These are phyloP conservation scores for Bjerkandera adusta DNA, from an alignment of 1,284 basidiomycete genomes.

Conservation along the genomic window DNA sequence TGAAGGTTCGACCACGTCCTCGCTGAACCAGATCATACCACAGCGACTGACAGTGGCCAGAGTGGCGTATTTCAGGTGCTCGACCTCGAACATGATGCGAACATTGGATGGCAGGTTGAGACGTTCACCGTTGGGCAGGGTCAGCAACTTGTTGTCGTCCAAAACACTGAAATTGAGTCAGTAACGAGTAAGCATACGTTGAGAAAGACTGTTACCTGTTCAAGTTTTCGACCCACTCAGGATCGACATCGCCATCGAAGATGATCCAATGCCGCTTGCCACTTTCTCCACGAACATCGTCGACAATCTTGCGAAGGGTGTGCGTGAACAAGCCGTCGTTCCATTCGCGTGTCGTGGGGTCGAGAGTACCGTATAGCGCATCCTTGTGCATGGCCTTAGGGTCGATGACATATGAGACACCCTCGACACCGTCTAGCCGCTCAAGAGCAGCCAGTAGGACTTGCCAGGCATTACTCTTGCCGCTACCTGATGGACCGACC, in stretches of 20 bases:
- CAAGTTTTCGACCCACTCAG: slow-evolving; percentile 99
- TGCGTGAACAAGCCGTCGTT: slow-evolving; percentile 99
- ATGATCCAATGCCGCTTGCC: slow-evolving; percentile 99
- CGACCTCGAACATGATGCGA: slow-evolving; percentile 99
- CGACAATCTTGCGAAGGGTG: slow-evolving; percentile 95
- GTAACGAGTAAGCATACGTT: slow-evolving; percentile 7
- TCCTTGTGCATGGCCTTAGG: slow-evolving; percentile 99
- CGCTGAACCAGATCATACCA: slow-evolving; percentile 99
- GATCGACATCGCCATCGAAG: slow-evolving; percentile 99
- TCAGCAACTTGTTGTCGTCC: slow-evolving; percentile 98
- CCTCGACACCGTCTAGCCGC: slow-evolving; percentile 89
- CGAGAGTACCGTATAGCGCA: slow-evolving; percentile 94
- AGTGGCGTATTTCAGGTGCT: slow-evolving; percentile 96
- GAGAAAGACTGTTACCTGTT: slow-evolving; percentile 67
- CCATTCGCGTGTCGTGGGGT: slow-evolving; percentile 98
- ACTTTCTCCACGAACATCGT: slow-evolving; percentile 98
- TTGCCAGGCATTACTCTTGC: slow-evolving; percentile 98
- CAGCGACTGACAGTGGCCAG: slow-evolving; percentile 99
- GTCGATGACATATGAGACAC: slow-evolving; percentile 95
- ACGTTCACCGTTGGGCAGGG: slow-evolving; percentile 97
- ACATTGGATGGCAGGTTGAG: slow-evolving; percentile 97
- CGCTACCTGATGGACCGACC: slow-evolving; percentile 96
- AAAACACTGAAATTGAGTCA: slow-evolving; percentile 67
- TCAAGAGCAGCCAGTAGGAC: slow-evolving; percentile 91
- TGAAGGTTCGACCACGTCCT: slow-evolving; percentile 86